Evolutionary conservation across 1,284 basidiomycete genomes (phyloP).

Genomic region (Cutaneotrichosporon sp.): DNA sequence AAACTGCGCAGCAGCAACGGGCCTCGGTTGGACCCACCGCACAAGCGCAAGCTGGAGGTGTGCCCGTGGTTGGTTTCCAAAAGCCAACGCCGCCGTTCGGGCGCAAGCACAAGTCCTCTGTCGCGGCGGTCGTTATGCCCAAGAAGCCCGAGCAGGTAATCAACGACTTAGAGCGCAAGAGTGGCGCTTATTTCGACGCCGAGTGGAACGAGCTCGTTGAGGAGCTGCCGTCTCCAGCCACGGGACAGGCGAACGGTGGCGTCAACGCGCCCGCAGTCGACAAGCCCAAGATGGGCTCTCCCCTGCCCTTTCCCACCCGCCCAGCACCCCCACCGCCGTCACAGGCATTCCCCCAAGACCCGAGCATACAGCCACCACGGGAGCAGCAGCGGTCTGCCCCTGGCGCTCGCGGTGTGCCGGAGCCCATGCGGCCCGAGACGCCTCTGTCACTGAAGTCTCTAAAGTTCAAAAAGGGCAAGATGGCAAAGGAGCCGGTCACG

Average conservation of each 20-base stretch:
- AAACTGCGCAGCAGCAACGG: background rate
- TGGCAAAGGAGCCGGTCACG: background rate
- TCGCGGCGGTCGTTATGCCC: conserved; percentile 11
- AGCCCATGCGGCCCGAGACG: background rate
- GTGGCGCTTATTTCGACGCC: conserved; percentile 9
- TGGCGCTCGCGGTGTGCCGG: background rate
- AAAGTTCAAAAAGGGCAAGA: conserved; percentile 9
- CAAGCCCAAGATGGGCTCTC: background rate
- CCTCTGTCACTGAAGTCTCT: conserved; percentile 9
- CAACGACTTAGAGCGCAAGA: conserved; percentile 8
- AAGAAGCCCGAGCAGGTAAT: conserved; percentile 15
- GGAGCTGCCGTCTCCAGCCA: conserved; percentile 3
- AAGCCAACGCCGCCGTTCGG: conserved; percentile 1
- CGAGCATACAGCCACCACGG: background rate
- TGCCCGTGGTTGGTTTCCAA: conserved; percentile 5
- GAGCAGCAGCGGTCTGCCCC: background rate
- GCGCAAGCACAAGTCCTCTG: conserved; percentile 2
- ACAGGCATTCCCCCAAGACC: background rate
- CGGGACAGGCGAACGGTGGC: background rate
- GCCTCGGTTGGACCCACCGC: background rate
- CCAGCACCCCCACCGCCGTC: background rate
- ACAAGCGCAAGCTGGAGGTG: background rate
- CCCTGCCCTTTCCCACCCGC: background rate
- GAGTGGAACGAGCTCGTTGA: conserved; percentile 11
- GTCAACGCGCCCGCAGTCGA: background rate